Percentiles rank a stretch among this genome's conserved stretches.
Conservation (phyloP, 2,329 filamentous ascomycete species). For the Aspergillus texensis region DNA sequence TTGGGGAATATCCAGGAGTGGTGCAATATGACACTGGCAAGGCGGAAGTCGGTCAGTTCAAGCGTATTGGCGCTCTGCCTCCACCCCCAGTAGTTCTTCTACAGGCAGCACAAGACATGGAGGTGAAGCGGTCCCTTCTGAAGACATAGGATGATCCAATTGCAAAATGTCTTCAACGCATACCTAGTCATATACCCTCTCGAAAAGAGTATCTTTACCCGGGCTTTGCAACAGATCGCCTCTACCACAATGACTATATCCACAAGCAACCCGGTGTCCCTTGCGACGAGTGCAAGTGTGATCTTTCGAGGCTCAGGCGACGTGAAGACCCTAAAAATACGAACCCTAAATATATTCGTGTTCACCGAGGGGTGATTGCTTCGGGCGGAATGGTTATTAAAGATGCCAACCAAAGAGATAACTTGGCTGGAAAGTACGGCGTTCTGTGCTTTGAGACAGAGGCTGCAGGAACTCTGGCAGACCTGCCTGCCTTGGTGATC, state of each 20-base stretch:
- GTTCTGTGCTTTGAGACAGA: constrained; percentile 22
- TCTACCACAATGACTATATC: not conserved
- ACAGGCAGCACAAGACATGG: constrained; percentile 15
- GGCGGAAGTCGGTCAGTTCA: constrained; percentile 9
- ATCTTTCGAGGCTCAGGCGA: not conserved
- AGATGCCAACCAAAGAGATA: constrained; percentile 18
- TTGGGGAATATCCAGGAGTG: constrained; percentile 10
- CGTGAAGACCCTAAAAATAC: not conserved
- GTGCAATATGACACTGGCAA: constrained; percentile 22
- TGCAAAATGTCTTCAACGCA: constrained; percentile 2
- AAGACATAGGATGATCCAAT: constrained; percentile 8
- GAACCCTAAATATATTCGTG: constrained; percentile 6
- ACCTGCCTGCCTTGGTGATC: constrained; percentile 21
- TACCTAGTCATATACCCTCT: not conserved
- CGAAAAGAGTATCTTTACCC: not conserved
- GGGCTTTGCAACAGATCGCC: not conserved
- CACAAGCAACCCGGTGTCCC: not conserved
- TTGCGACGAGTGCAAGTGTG: not conserved
- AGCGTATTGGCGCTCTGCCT: constrained; percentile 16
- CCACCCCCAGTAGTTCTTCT: constrained; percentile 20
- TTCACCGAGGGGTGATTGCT: constrained; percentile 25
- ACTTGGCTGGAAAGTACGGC: constrained; percentile 12
- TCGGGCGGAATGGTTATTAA: constrained; percentile 23
- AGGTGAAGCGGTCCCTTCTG: constrained; percentile 4
- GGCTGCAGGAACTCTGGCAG: constrained; percentile 13